Evolutionary conservation across 2,329 filamentous ascomycete genomes (phyloP), one percentile per base, ranked within the genome.

Genomic region (Alternaria alternata): DNA sequence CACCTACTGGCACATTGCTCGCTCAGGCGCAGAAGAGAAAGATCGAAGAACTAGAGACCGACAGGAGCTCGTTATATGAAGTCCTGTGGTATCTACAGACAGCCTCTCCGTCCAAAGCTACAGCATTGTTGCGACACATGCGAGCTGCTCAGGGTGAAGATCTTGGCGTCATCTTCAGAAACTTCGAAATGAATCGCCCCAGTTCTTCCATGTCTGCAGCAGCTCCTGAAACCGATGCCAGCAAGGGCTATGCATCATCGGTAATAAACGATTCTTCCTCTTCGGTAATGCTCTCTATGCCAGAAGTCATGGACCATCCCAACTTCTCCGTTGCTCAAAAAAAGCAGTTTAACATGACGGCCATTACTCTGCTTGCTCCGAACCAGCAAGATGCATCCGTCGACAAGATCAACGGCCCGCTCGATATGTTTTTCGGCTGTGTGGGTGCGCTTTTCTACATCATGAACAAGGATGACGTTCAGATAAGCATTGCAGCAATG

Each of bases 11-110:
- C 7, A 43, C 55, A 34, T 30, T 43, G 30, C 61, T 55, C 46
- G 41, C 36, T 11, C 54, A 64, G 42, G 48, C 34, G 38, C 53
- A 58, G 54, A 61, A 64, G 36, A 38, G 48, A 38, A 58, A 55
- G 36, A 64, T 61, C 20, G 49, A 58, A 34, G 39, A 57, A 34
- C 28, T 64, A 11, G 54, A 64, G 20, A 49, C 49, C 8, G 61
- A 61, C 20, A 64, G 51, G 24, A 61, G 41, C 43, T 49, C 59
- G 1, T 32, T 67, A 34, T 51, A 61, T 28, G 60, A 65, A n/a
- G 54, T 69, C 16, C 42, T 69, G 6, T 68, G 68, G 64, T 56
- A 38, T 18, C 55, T 70, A 14, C 66, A 68, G 26, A 68, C 58
- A 2, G 51, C 55, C 4, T 63, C 60, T n/a, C 47, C 54, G 2